Conservation (phyloP, 768 basidiomycete genomes). For the Sistotremastrum suecicum region DNA sequence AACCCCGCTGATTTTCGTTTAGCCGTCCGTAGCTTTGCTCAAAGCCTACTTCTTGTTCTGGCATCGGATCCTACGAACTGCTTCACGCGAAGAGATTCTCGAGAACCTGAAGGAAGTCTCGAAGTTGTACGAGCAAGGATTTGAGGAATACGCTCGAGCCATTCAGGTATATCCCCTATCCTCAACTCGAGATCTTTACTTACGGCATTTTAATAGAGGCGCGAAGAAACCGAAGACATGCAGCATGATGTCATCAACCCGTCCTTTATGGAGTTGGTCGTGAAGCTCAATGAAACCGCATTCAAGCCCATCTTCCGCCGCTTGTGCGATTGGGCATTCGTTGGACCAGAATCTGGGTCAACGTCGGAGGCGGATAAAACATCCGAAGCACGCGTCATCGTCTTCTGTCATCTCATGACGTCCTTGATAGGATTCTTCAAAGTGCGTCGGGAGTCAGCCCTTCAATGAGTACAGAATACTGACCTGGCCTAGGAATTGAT, state of each 20-base stretch:
- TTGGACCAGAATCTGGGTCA: constrained; percentile 8
- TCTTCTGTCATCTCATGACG: constrained; percentile 63
- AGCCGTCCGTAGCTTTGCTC: no score
- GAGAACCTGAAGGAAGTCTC: no score
- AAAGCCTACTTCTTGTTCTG: no score
- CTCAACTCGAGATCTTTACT: constrained; percentile 37
- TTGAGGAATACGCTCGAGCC: constrained; percentile 22
- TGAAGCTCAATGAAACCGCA: constrained; percentile 82
- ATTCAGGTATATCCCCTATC: constrained; percentile 57
- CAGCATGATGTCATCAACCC: constrained; percentile 44
- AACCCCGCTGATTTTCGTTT: no score
- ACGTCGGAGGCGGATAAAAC: background rate
- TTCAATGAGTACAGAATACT: background rate
- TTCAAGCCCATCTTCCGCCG: constrained; percentile 89
- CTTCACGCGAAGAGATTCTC: no score
- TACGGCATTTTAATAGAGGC: no score
- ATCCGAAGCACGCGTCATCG: constrained; percentile 38
- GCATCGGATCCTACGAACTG: no score
- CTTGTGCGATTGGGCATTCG: constrained; percentile 91
- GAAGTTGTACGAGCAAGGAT: constrained; percentile 3
- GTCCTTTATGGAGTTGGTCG: constrained; percentile 69
- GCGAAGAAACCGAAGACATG: constrained; percentile 9
- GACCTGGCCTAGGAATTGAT: constrained; percentile 47
- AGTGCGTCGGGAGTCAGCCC: constrained; percentile 25
- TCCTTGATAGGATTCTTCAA: constrained; percentile 79